Conservation (phyloP, 345 rosid species). For the Mallotus nudiflorus region DNA sequence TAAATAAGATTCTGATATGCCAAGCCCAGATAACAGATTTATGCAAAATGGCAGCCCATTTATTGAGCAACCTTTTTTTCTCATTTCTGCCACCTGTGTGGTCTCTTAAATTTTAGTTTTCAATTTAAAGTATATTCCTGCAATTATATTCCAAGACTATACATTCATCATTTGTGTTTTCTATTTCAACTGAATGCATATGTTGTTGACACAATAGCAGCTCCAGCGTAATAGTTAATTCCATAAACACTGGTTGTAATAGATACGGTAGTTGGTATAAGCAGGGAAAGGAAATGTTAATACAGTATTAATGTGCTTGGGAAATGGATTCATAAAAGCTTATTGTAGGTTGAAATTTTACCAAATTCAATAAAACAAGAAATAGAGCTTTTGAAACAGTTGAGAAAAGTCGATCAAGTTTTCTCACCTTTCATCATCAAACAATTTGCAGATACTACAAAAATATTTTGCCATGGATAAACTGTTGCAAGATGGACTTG, state of each 20-base stretch:
- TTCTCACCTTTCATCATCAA: constrained; percentile 69
- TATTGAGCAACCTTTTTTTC: no score
- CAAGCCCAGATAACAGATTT: background rate
- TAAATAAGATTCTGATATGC: background rate
- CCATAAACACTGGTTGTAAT: background rate
- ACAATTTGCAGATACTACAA: constrained; percentile 75
- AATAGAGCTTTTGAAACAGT: background rate
- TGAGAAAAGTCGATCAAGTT: background rate
- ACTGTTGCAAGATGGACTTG: constrained; percentile 50
- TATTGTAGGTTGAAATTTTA: background rate
- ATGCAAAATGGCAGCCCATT: no score
- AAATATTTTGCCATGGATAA: constrained; percentile 72
- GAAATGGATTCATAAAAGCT: background rate
- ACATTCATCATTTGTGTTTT: background rate
- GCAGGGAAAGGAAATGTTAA: background rate
- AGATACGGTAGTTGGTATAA: background rate
- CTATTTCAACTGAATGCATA: background rate
- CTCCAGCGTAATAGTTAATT: background rate
- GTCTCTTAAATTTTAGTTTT: background rate
- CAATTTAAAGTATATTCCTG: background rate
- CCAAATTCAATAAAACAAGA: background rate
- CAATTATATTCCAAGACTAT: background rate
- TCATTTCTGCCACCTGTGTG: background rate
- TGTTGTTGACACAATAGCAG: no score
- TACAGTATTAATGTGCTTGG: background rate